Evolutionary conservation across 2,329 filamentous ascomycete species (phyloP).

Genomic region (Elsinoe arachidis): DNA sequence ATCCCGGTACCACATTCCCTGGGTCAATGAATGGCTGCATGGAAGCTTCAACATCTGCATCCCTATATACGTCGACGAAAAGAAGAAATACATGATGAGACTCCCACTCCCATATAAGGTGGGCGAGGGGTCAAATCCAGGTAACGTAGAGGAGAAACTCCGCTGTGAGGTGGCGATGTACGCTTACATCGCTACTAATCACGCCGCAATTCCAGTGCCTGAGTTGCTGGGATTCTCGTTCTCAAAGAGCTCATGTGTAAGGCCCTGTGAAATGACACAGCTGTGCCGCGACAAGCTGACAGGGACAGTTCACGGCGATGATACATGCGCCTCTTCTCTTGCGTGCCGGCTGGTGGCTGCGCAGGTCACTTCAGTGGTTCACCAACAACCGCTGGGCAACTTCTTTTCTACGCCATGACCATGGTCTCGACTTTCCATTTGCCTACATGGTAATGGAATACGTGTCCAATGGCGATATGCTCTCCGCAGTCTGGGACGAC

Average conservation of each 20-base stretch:
- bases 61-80: not conserved
- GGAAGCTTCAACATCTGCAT: conserved; percentile 6
- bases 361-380: not conserved
- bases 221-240: conserved; percentile 26
- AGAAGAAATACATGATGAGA: not conserved
- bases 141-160: conserved; percentile 41
- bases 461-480: too few species aligned
- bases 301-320: not conserved
- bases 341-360: not conserved
- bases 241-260: not conserved
- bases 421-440: too few species aligned
- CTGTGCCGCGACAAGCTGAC: not conserved
- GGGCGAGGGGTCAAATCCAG: conserved; percentile 31
- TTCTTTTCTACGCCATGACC: conserved; percentile 11
- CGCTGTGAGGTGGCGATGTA: conserved; percentile 33
- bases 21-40: not conserved
- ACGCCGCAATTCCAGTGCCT: conserved; percentile 30
- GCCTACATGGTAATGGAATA: too few species aligned
- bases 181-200: conserved; percentile 32
- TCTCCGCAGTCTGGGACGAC: too few species aligned
- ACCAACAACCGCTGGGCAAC: not conserved
- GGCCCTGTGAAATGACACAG: not conserved
- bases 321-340: not conserved
- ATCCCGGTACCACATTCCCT: not conserved
- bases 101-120: conserved; percentile 18